Base-by-base conservation (phyloP, 768 basidiomycete species). In the Leccinellum albellum region DNA sequence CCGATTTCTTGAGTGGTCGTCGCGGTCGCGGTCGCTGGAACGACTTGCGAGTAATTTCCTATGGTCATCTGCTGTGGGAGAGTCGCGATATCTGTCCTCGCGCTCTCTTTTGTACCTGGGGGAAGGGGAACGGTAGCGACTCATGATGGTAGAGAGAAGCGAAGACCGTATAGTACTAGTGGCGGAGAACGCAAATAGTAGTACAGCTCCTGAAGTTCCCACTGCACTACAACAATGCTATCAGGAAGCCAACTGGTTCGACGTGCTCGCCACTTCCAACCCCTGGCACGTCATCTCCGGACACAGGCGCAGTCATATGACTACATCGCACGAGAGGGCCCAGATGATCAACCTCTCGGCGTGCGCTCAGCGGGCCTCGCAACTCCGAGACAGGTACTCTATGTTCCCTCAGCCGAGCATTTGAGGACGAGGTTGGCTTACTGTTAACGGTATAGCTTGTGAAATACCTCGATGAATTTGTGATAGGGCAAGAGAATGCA, bases 401-500 rank as follows among this genome's bases (percentile, higher is more conserved):
- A 15, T 42, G 12, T 42, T 20, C 40, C 20, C 40, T 28, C 29
- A 28, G 7, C 28, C 33, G 26, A n/a, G 14, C 35, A 51, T 52
- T 37, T 40, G 9, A 17, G 8, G 32, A 37, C n/a, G 26, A 42
- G 31, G 20, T 13, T 31, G 12, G 53, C 59, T 71, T 47, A 69
- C 44, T 20, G 26, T 26, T 56, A 31, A 21, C 4, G 48, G 23
- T 40, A 50, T 28, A 95, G 91, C 82, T 96, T 45, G 87, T 86
- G 7, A 81, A 88, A 68, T 94, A 92, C 70, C 81, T 97, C 37
- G 87, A 92, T 63, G 86, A 92, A 67, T 97, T 88, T 66, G 85
- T 98, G 35, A 81, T 98, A 17, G 95, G 95, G 1, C 95, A 98
- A 70, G 89, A 91, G 62, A 82, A 80, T 57, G 94, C 95, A 3